A percentile compares a stretch with the other conserved stretches of the same genome.
Conservation (phyloP, 225 moss, liverwort and hornwort genomes). For the Physcomitrium patens region DNA sequence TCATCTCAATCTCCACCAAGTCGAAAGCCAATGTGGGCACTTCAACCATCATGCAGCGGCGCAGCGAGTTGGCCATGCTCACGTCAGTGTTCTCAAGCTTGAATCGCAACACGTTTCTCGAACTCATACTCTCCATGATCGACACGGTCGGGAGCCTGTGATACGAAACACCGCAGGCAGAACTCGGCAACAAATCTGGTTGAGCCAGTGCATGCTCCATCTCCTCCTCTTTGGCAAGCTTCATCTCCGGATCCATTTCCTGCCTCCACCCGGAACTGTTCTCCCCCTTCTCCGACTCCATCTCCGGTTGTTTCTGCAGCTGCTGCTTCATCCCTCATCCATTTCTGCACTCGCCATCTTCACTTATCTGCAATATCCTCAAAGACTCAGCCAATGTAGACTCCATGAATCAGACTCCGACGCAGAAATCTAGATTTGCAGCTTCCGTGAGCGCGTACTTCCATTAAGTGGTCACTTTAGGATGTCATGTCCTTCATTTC, state of each 20-base stretch:
- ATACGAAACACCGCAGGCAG: constrained; percentile 30
- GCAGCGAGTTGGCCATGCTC: constrained; percentile 66
- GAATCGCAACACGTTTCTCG: constrained; percentile 53
- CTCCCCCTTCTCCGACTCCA: too few species aligned
- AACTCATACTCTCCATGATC: constrained; percentile 49
- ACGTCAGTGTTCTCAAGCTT: constrained; percentile 72
- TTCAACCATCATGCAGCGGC: constrained; percentile 77
- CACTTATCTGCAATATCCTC: too few species aligned
- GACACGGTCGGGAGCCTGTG: constrained; percentile 66
- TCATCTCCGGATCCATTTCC: background rate
- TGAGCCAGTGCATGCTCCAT: background rate
- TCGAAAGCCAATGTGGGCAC: constrained; percentile 85
- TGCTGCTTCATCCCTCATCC: background rate
- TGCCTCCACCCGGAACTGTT: background rate
- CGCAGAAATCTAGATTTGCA: too few species aligned
- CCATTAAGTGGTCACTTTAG: too few species aligned
- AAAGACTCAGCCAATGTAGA: too few species aligned
- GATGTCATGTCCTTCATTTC: too few species aligned
- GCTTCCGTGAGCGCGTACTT: too few species aligned
- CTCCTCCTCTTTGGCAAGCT: background rate
- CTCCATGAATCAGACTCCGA: too few species aligned
- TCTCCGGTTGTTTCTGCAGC: background rate
- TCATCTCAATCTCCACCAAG: constrained; percentile 70
- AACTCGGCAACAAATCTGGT: background rate
- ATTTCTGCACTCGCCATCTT: too few species aligned